Percentiles rank a stretch among this genome's conserved stretches.
These are phyloP conservation scores for Gentiana macrophylla DNA, from an alignment of 257 asterid genomes.

Conservation along the genomic window DNA sequence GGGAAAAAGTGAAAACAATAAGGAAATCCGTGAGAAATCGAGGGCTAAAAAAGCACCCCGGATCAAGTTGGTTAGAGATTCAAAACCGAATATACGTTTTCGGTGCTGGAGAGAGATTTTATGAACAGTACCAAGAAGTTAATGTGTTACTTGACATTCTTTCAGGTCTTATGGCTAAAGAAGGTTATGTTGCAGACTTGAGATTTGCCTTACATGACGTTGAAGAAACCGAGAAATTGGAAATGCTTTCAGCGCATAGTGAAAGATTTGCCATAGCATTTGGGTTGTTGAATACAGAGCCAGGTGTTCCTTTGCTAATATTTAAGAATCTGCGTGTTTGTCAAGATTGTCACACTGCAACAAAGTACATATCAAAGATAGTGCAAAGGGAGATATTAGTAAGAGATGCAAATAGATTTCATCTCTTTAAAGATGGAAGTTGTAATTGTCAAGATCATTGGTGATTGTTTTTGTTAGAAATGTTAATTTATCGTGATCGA, in stretches of 20 bases:
- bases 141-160: conserved; percentile 26
- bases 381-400: conserved; percentile 44
- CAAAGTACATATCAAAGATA: conserved; percentile 44
- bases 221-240: conserved; percentile 42
- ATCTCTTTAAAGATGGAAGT: conserved; percentile 47
- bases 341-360: conserved; percentile 57
- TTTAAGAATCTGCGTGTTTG: conserved; percentile 44
- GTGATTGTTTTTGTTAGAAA: conserved; percentile 25
- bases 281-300: conserved; percentile 39
- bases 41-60: conserved; percentile 61
- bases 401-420: conserved; percentile 53
- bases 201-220: conserved; percentile 44
- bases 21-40: conserved; percentile 38
- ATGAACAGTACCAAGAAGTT: conserved; percentile 34
- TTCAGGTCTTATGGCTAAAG: conserved; percentile 40
- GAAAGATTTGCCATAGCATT: conserved; percentile 60
- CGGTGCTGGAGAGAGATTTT: conserved; percentile 34
- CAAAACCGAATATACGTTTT: conserved; percentile 35
- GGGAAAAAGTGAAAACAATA: conserved; percentile 58
- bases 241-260: conserved; percentile 44
- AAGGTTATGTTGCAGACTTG: conserved; percentile 47
- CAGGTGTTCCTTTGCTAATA: conserved; percentile 8
- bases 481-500: neutral
- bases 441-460: conserved; percentile 57
- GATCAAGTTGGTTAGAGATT: conserved; percentile 72